Percentiles rank a stretch among this genome's conserved stretches.
phyloP scores from a whole-genome alignment of 768 basidiomycete species.

The Pleurotus sapidus region DNA sequence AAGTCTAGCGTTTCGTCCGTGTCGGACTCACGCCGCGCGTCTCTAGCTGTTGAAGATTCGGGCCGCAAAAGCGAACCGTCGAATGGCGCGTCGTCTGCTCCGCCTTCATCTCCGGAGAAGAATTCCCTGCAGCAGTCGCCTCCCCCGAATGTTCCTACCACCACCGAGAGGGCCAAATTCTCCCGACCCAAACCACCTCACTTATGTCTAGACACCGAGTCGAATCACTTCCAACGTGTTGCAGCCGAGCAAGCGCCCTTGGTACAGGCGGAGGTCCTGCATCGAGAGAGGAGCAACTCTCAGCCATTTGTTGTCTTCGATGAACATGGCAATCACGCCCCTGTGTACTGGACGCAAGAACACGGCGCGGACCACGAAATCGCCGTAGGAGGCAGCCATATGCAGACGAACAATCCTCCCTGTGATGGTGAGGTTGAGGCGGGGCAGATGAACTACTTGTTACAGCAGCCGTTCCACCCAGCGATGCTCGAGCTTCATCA shows the following conservation, averaged over 20 bases:
- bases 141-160: conserved; percentile 9
- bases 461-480: not conserved
- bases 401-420: not conserved
- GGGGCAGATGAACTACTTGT: not conserved
- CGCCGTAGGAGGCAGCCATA: not conserved
- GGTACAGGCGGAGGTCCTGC: not conserved
- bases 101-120: not conserved
- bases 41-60: conserved; percentile 11
- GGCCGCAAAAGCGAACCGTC: not conserved
- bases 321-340: not conserved
- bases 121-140: not conserved
- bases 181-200: conserved; percentile 26
- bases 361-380: not conserved
- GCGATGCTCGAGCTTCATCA: not conserved
- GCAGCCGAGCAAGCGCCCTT: not conserved
- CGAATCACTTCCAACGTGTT: conserved; percentile 9
- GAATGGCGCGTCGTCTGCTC: not conserved
- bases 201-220: conserved; percentile 23
- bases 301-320: not conserved
- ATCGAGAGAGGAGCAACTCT: not conserved
- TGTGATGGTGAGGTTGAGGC: not conserved
- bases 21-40: conserved; percentile 11
- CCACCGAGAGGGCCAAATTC: conserved; percentile 19
- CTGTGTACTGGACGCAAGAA: not conserved
- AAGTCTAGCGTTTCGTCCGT: conserved; percentile 13